Base-by-base conservation (phyloP, 805 yeast genomes). In the Debaryomyces castellii region DNA sequence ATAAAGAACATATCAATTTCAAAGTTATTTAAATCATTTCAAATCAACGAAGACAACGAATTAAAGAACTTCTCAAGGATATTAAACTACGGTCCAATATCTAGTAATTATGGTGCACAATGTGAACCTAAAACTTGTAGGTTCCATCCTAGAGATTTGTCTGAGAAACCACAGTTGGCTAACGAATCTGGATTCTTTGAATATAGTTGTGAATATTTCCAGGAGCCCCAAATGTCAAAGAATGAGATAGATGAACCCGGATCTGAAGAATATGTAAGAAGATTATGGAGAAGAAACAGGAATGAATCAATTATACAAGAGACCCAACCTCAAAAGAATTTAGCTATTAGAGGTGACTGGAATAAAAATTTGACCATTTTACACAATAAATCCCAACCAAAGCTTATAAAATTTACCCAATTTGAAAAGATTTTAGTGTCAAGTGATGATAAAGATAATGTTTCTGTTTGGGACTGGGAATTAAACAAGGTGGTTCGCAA, bases 191-290 rank as follows among this genome's bases (percentile, higher is more conserved):
- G 80, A 5, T 85, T 87, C 55, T 78, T 87, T 50, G 87, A 84
- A 42, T 87, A 85, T 63, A 80, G 87, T 54, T 80, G 89, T 48
- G 99, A 94, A 62, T 91, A 90, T 59, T 94, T 92, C 69, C 96
- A 91, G 58, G 98, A 91, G 59, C 97, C 99, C 0, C 98, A 92
- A 60, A 85, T 91, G 85, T 82, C 88, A 9, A 83, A 81, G 47
- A 78, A 80, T 44, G 97, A 92, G 54, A 67, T 82, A 14, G 97
- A 92, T 55, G 96, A 90, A 62, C 94, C 96, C 0, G 98, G 98
- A 0, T 88, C 96, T 46, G 81, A 84, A 47, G 91, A 88, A 51
- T 89, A 88, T 55, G 82, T 87, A 28, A 83, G 81, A 52, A 74
- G 95, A 47, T 66, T 88, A 20, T 94, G 98, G 98, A 77, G 97